These are phyloP conservation scores for Rhizomucor pusillus DNA, from an alignment of 371 early-diverging fungal genomes.

Conservation along the genomic window DNA sequence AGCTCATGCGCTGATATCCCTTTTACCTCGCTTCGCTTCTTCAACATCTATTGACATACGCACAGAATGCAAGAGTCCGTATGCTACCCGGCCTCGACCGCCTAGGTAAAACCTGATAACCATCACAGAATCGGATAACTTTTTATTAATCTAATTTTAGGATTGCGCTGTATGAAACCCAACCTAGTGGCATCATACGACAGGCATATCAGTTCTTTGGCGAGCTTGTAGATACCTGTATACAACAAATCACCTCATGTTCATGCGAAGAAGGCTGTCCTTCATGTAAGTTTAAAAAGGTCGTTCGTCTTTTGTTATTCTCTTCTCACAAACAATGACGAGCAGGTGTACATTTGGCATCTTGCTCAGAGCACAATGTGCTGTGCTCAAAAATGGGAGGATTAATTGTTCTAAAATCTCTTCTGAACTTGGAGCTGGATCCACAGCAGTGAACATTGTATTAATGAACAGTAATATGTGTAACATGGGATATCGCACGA, in stretches of 20 bases:
- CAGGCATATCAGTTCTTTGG: conserved; percentile 39
- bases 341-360: conserved; percentile 37
- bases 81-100: conserved; percentile 38
- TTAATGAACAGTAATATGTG: too few species aligned
- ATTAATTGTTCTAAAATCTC: conserved; percentile 6
- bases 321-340: neutral
- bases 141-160: conserved; percentile 5
- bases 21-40: conserved; percentile 28
- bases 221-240: conserved; percentile 16
- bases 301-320: neutral
- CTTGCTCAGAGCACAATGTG: conserved; percentile 43
- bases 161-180: conserved; percentile 39
- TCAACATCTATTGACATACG: conserved; percentile 23
- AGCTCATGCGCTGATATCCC: conserved; percentile 41
- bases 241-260: conserved; percentile 31
- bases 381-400: conserved; percentile 43
- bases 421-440: neutral
- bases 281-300: conserved; percentile 27
- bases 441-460: too few species aligned
- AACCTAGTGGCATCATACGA: conserved; percentile 32
- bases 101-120: conserved; percentile 13
- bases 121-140: neutral
- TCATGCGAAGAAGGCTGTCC: conserved; percentile 42
- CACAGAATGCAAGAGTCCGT: conserved; percentile 51
- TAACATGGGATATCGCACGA: too few species aligned